Conservation (phyloP, 805 yeast species). For the Starmerella vaccinii region DNA sequence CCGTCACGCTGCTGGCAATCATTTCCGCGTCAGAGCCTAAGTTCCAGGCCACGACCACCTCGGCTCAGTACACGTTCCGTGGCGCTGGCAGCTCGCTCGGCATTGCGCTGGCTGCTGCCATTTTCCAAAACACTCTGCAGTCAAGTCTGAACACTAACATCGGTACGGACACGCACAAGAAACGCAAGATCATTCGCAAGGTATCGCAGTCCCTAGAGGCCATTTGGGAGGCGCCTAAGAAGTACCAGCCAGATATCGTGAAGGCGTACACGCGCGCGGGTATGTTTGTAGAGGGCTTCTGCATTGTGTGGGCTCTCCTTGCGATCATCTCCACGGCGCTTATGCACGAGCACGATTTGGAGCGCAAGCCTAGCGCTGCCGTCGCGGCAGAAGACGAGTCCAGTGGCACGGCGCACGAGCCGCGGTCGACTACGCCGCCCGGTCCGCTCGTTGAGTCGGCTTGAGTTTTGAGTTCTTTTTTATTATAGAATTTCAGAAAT, state of each 20-base stretch:
- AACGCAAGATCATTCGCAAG: slow-evolving; percentile 30
- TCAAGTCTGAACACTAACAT: slow-evolving; percentile 27
- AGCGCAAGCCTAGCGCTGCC: slow-evolving; percentile 5
- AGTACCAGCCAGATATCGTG: slow-evolving; percentile 35
- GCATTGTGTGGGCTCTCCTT: slow-evolving; percentile 35
- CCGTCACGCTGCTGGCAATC: slow-evolving; percentile 62
- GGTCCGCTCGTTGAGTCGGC: slow-evolving; percentile 10
- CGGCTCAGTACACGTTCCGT: slow-evolving; percentile 80
- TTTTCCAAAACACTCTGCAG: slow-evolving; percentile 45
- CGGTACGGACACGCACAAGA: slow-evolving; percentile 31
- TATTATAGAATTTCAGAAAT: no score
- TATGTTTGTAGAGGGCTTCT: slow-evolving; percentile 41
- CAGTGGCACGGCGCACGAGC: not conserved
- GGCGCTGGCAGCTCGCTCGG: slow-evolving; percentile 83
- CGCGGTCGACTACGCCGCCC: slow-evolving; percentile 17
- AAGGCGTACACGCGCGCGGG: slow-evolving; percentile 42
- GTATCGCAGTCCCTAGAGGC: slow-evolving; percentile 48
- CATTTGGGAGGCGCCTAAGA: slow-evolving; percentile 38
- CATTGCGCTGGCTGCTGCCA: slow-evolving; percentile 56
- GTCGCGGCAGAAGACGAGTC: not conserved
- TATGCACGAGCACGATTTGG: slow-evolving; percentile 43
- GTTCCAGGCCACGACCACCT: slow-evolving; percentile 75
- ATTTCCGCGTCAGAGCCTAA: slow-evolving; percentile 62
- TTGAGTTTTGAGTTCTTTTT: no score
- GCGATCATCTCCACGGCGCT: slow-evolving; percentile 37